Percentiles rank a stretch among this genome's conserved stretches.
Evolutionary conservation across 805 yeast species (phyloP).

Genomic region (Saturnispora sekii): DNA sequence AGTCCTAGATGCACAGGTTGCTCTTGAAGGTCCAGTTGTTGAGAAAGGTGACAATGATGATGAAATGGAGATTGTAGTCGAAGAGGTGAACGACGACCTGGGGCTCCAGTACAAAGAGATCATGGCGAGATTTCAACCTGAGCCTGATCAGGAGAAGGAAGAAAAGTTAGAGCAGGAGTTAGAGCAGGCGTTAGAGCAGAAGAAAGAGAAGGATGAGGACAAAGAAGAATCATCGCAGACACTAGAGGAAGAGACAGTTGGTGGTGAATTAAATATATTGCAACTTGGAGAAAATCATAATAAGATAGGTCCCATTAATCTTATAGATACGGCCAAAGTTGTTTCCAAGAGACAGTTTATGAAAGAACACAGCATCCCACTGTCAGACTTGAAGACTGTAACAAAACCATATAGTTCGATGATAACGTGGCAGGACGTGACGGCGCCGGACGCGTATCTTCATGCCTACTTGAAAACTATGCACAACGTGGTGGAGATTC

Average conservation of each 20-base stretch:
- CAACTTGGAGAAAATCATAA: constrained; percentile 10
- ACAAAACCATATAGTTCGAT: constrained; percentile 49
- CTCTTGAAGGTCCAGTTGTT: not conserved
- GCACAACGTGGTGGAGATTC: constrained; percentile 66
- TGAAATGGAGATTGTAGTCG: not conserved
- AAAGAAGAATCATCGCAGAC: not conserved
- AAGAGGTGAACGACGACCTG: constrained; percentile 10
- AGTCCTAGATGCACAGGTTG: not conserved
- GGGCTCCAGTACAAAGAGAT: constrained; percentile 13
- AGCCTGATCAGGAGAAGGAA: constrained; percentile 13
- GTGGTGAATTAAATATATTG: not conserved
- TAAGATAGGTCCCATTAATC: not conserved
- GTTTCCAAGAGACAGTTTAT: constrained; percentile 44
- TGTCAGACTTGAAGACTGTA: constrained; percentile 56
- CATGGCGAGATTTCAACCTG: constrained; percentile 17
- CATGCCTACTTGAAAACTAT: constrained; percentile 53
- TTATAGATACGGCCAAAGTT: constrained; percentile 4
- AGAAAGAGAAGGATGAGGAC: not conserved
- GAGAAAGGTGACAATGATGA: constrained; percentile 5
- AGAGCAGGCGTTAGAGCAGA: not conserved
- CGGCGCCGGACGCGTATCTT: constrained; percentile 69
- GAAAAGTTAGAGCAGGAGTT: constrained; percentile 10
- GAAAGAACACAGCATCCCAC: constrained; percentile 45
- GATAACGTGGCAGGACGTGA: constrained; percentile 82
- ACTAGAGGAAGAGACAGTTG: not conserved